Evolutionary conservation across 345 rosid species (phyloP).

Genomic region (Gossypium herbaceum): DNA sequence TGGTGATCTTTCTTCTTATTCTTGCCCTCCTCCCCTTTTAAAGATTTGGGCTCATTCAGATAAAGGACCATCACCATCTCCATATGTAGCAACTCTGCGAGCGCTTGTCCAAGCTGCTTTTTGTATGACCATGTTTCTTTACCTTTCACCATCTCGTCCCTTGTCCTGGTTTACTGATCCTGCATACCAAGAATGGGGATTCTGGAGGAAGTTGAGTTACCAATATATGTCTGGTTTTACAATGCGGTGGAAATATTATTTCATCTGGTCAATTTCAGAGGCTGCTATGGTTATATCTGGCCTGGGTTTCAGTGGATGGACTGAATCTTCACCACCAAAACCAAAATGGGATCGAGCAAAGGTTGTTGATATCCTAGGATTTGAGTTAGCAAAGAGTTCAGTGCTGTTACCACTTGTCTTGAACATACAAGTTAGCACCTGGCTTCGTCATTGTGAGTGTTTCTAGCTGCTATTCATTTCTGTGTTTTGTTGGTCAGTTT

Average conservation of each 20-base stretch:
- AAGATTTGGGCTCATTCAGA: constrained; percentile 66
- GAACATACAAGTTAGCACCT: constrained; percentile 99
- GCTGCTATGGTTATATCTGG: constrained; percentile 82
- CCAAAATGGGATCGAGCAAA: constrained; percentile 87
- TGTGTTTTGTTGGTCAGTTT: neutral
- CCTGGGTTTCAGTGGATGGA: constrained; percentile 94
- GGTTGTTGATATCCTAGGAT: constrained; percentile 77
- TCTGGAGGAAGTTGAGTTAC: constrained; percentile 74
- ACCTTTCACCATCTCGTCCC: constrained; percentile 64
- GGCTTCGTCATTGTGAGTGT: constrained; percentile 97
- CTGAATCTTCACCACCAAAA: constrained; percentile 64
- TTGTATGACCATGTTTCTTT: constrained; percentile 80
- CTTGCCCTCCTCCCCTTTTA: neutral
- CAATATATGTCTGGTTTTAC: constrained; percentile 81
- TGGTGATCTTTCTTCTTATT: constrained; percentile 16
- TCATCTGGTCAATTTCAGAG: constrained; percentile 98
- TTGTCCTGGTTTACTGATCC: constrained; percentile 63
- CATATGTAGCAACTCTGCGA: constrained; percentile 55
- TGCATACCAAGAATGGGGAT: constrained; percentile 76
- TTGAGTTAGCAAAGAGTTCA: constrained; percentile 78
- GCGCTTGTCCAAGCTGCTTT: constrained; percentile 73
- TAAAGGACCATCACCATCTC: constrained; percentile 53
- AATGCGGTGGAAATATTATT: constrained; percentile 94
- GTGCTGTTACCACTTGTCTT: constrained; percentile 79
- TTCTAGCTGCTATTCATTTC: neutral